Base-by-base conservation (phyloP, 129 eudicot genomes). In the Helianthus tuberosus region DNA sequence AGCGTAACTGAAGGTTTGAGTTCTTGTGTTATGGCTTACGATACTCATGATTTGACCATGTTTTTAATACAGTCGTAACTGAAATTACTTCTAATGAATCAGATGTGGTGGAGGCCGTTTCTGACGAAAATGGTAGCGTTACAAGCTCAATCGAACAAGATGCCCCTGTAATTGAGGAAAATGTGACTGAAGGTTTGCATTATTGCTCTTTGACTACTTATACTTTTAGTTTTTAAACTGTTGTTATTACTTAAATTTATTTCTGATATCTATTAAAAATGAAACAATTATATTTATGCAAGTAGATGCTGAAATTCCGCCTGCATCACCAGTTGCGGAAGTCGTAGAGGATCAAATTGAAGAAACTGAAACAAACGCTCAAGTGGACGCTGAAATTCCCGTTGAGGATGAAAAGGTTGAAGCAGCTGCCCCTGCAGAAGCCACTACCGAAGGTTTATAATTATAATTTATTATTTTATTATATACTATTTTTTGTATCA, bases 371-470 rank as follows among this genome's bases (percentile, higher is more conserved):
- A 69, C 66, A 65, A 59, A 63, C 44, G 87, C 58, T 38, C 79
- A 67, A 77, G 80, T 49, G 13, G 74, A 66, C 16, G 64, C 55
- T 5, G 80, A 64, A 68, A 15, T 47, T 72, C 77, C 80, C 15
- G 73, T 74, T 58, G 86, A 77, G 44, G 82, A 70, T 6, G 67
- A 52, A 77, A 75, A 73, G n/a, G 82, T 51, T 61, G 85, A 78
- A 69, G 50, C 61, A 64, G 51, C 89, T 38, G 35, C 87, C 16
- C 59, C 84, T 23, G 32, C 39, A 47, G 96, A 84, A 82, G 75
- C 76, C 77, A 52, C 81, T 16, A 3, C 81, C 8, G 84, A 83
- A 87, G 98, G 98, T 92, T 66, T 79, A 73, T 60, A 43, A 5
- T 13, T 61, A 60, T 60, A 29, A 25, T 12, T 58, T 58, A 25